phyloP scores from a whole-genome alignment of 177 flowering plant genomes.

The Vitis hybrid region DNA sequence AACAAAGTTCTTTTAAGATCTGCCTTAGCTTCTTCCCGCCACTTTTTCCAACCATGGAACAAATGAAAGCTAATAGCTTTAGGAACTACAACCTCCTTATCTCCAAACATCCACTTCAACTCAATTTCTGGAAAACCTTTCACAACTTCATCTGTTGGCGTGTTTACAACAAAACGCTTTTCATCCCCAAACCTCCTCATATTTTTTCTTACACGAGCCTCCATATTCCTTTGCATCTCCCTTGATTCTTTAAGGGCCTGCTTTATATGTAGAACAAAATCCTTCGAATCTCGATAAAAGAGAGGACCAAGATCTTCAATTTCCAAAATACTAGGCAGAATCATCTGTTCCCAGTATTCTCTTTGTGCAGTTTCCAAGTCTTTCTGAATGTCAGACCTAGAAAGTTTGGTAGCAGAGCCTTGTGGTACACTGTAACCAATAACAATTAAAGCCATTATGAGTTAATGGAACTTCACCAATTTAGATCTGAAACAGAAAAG shows the following conservation, averaged over 20 bases:
- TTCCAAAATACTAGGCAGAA: slow-evolving; percentile 65
- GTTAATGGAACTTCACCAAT: background rate
- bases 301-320: slow-evolving; percentile 47
- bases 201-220: slow-evolving; percentile 53
- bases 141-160: slow-evolving; percentile 75
- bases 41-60: slow-evolving; percentile 88
- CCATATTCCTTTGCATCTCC: slow-evolving; percentile 65
- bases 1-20: slow-evolving; percentile 63
- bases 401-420: slow-evolving; percentile 42
- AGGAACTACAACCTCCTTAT: slow-evolving; percentile 80
- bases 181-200: slow-evolving; percentile 75
- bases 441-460: slow-evolving; percentile 2
- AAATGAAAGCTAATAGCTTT: slow-evolving; percentile 62
- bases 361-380: slow-evolving; percentile 68
- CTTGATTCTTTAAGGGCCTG: slow-evolving; percentile 61
- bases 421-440: slow-evolving; percentile 43
- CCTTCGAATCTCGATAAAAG: slow-evolving; percentile 40
- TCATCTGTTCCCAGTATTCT: slow-evolving; percentile 61
- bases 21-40: slow-evolving; percentile 88
- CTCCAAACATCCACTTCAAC: slow-evolving; percentile 89
- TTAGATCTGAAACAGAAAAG: background rate
- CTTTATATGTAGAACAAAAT: slow-evolving; percentile 54
- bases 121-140: slow-evolving; percentile 89
- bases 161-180: slow-evolving; percentile 54
- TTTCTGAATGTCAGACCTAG: slow-evolving; percentile 64